Conservation (phyloP, 2,329 filamentous ascomycete genomes). For the Apiospora phragmitis region DNA sequence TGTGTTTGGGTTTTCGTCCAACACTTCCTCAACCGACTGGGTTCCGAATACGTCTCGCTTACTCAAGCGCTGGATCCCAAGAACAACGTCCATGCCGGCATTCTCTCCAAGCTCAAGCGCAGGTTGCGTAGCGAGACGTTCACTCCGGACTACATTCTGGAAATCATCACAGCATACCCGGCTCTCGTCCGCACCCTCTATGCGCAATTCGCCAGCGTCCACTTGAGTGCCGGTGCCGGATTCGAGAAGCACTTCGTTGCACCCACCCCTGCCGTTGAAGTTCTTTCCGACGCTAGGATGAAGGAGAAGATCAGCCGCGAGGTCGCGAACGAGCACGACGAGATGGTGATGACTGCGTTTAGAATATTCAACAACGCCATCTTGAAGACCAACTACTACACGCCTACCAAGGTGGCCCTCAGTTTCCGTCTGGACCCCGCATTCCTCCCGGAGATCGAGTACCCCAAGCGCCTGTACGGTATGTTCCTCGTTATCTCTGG, state of each 20-base stretch:
- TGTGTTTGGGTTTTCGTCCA: slow-evolving; percentile 97
- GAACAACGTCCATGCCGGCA: slow-evolving; percentile 82
- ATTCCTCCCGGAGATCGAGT: slow-evolving; percentile 90
- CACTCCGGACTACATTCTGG: slow-evolving; percentile 95
- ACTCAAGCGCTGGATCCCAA: slow-evolving; percentile 75
- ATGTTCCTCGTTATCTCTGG: slow-evolving; percentile 99
- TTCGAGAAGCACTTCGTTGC: slow-evolving; percentile 52
- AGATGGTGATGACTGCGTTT: slow-evolving; percentile 98
- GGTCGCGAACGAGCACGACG: slow-evolving; percentile 91
- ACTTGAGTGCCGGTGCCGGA: slow-evolving; percentile 60
- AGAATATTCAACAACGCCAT: slow-evolving; percentile 91
- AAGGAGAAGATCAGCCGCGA: slow-evolving; percentile 77
- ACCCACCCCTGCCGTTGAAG: slow-evolving; percentile 60
- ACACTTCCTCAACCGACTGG: slow-evolving; percentile 95
- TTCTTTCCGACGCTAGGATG: slow-evolving; percentile 73
- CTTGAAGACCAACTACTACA: slow-evolving; percentile 97
- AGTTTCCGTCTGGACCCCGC: slow-evolving; percentile 90
- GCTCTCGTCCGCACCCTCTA: slow-evolving; percentile 85
- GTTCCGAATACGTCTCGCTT: slow-evolving; percentile 87
- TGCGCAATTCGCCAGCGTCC: slow-evolving; percentile 85
- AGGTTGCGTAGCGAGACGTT: slow-evolving; percentile 95
- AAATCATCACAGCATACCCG: slow-evolving; percentile 93
- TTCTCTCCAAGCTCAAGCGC: slow-evolving; percentile 93
- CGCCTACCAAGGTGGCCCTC: slow-evolving; percentile 95
- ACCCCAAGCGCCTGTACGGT: slow-evolving; percentile 89